Percentiles rank a stretch among this genome's conserved stretches.
These are phyloP conservation scores for Phalaenopsis aphrodite DNA, from an alignment of 106 monocot genomes.

Conservation along the genomic window DNA sequence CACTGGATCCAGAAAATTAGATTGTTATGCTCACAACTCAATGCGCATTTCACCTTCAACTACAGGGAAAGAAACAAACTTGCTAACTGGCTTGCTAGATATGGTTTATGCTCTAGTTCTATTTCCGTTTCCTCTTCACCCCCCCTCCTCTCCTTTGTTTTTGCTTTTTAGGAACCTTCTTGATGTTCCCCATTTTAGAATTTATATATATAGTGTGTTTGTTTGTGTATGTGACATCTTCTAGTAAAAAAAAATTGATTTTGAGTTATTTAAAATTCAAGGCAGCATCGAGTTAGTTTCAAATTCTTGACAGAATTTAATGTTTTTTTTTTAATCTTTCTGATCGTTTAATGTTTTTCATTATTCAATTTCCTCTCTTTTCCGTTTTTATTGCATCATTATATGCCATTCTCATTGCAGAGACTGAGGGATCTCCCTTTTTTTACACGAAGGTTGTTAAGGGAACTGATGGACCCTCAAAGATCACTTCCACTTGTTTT, in stretches of 20 bases:
- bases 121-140: no score
- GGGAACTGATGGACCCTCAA: slow-evolving; percentile 88
- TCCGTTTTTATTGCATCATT: neutral
- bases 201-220: no score
- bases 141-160: no score
- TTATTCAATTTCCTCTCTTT: neutral
- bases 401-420: slow-evolving; percentile 24
- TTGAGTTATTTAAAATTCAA: neutral
- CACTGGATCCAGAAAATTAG: no score
- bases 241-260: neutral
- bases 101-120: no score
- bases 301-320: neutral
- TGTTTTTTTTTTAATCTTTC: neutral
- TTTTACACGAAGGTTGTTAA: slow-evolving; percentile 56
- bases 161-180: no score
- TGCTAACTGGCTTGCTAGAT: no score
- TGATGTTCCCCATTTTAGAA: no score
- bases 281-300: neutral
- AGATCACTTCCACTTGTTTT: slow-evolving; percentile 91
- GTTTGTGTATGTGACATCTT: neutral
- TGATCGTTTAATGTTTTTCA: neutral
- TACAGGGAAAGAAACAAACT: no score
- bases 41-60: no score
- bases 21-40: no score
- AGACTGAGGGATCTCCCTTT: slow-evolving; percentile 80